Base-by-base conservation (phyloP, 768 basidiomycete species). In the Suillus plorans region DNA sequence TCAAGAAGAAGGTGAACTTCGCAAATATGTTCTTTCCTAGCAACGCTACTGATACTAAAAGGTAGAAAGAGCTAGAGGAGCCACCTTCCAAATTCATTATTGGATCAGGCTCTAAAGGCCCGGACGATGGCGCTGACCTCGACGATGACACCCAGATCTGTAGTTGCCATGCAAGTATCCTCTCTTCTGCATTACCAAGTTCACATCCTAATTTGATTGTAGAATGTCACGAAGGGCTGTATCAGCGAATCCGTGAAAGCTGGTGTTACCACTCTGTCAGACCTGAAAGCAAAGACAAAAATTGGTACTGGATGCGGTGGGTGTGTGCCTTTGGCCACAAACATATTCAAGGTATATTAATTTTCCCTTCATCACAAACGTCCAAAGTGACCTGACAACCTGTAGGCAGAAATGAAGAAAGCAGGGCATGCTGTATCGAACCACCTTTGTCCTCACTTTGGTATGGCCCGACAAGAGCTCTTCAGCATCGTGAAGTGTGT, bases 81-180 rank as follows among this genome's bases (percentile, higher is more conserved):
- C 82, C 86, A 0, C 89, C 90, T 1, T 84, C 85, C 3, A 80
- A 89, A 69, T 85, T 92, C 65, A 90, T 92, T 49, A 70, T 89
- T 44, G 88, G 89, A 9, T 77, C 80, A 13, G 73, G 76, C 20
- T 80, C 79, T 66, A 80, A 81, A 62, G 82, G 80, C 6, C 86
- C 84, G 47, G 83, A 82, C 22, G 82, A 85, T 58, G 89, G 88
- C 3, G 85, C 80, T 9, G 89, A 90, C 63, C 80, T 91, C 10
- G 89, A 90, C 62, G 88, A 89, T 63, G 89, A 89, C 66, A 81
- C 87, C 1, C 89, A 89, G 71, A 81, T 92, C 56, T 92, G 91
- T 74, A 85, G 84, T 39, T 91, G 89, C 65, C 87, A 91, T 70
- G 82, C 82, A 61, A 52, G 80, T 71, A 16, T 41, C 34, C 25